Percentiles rank a stretch among this genome's conserved stretches.
phyloP scores from a whole-genome alignment of 345 rosid genomes.

The Salix koriyanagi region DNA sequence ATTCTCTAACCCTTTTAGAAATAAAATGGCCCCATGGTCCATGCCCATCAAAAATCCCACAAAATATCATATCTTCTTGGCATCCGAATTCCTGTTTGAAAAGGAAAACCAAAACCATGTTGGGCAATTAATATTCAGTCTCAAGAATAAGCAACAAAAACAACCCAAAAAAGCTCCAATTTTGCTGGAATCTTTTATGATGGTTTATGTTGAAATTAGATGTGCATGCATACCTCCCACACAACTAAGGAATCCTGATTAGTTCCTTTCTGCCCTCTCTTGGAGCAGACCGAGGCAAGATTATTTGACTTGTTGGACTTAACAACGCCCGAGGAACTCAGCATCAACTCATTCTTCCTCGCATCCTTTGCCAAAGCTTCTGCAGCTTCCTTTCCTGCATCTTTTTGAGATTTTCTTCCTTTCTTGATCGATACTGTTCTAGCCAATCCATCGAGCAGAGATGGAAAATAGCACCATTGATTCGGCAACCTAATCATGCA shows the following conservation, averaged over 20 bases:
- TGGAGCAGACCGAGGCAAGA: conserved; percentile 64
- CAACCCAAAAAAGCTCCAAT: too few relatives aligned
- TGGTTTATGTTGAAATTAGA: too few relatives aligned
- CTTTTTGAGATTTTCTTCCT: conserved; percentile 33
- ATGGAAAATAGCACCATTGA: conserved; percentile 56
- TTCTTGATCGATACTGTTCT: conserved; percentile 56
- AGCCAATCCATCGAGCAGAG: conserved; percentile 61
- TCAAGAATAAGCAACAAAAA: neutral
- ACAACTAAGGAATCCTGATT: conserved; percentile 76
- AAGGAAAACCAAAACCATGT: neutral
- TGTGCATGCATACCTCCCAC: conserved; percentile 60
- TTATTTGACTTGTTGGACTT: conserved; percentile 42
- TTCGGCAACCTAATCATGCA: conserved; percentile 9
- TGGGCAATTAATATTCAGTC: neutral
- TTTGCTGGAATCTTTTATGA: too few relatives aligned
- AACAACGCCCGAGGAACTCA: conserved; percentile 52
- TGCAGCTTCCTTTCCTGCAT: conserved; percentile 61
- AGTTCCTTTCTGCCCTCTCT: conserved; percentile 71
- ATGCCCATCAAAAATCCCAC: conserved; percentile 93
- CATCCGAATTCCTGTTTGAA: conserved; percentile 66
- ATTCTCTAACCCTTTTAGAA: conserved; percentile 53
- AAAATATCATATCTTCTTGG: conserved; percentile 76
- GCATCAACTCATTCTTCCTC: conserved; percentile 54
- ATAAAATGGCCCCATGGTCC: conserved; percentile 91
- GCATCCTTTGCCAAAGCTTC: conserved; percentile 62